Evolutionary conservation across 352 stramenopile species (phyloP), one percentile per base, ranked within the genome.

Genomic region (Phytophthora sojae): DNA sequence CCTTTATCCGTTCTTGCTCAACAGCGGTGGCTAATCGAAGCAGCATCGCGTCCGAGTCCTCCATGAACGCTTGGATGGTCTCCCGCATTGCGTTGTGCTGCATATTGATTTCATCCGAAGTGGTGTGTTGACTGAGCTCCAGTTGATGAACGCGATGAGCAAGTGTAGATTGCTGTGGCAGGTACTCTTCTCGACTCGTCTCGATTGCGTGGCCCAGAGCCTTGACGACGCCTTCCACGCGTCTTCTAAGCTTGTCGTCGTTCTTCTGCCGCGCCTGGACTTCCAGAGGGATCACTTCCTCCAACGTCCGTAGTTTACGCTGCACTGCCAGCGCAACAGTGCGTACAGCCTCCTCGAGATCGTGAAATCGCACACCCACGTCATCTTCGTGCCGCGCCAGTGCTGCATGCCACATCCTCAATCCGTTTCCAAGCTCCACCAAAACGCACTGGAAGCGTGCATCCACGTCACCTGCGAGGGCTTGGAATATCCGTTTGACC

Each of bases 201-300:
- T 85, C 79, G 4, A 91, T 73, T 3, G 70, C 69, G 21, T 72
- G 61, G 1, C 62, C 61, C 21, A 88, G 25, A 2, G 71, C 54
- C 39, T 87, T 89, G 5, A 82, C 68, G 15, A 73, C 69, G n/a
- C 49, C 57, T 6, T 92, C 81, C 12, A 94, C 39, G 12, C 81
- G 83, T 6, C 53, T 57, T 15, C 67, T 63, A 0, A 94, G 68
- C 54, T 84, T 89, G 9, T 90, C 85, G 53, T 92, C 73, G 58
- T 80, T 66, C 52, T 84, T 80, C 61, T 92, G 85, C 15, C 85
- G 67, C 7, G 85, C 83, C 63, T 82, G 73, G 25, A 92, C 83
- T 30, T 94, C 85, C 55, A 93, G 63, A 6, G 80, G 83, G 30
- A 94, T 61, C 26, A 88, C 79, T 58, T 88, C 80, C 69, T 94